Evolutionary conservation across 169 alveolate genomes (phyloP).

Genomic region (Eimeria zaria): DNA sequence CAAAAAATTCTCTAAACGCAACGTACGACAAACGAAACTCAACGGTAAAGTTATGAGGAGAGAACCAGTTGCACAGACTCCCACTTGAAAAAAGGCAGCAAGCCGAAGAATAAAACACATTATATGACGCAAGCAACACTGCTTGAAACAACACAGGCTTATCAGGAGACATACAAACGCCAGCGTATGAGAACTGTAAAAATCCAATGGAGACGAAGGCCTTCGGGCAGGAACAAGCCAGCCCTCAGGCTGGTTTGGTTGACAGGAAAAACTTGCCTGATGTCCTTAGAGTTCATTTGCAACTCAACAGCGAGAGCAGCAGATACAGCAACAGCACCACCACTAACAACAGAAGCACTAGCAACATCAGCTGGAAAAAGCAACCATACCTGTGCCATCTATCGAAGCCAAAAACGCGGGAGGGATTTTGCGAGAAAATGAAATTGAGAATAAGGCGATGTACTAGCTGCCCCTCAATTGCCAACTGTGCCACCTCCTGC

Average conservation of each 20-base stretch:
- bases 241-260: too few relatives aligned
- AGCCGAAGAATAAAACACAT: background rate
- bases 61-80: background rate
- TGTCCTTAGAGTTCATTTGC: too few relatives aligned
- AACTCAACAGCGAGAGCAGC: background rate
- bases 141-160: background rate
- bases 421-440: conserved; percentile 27
- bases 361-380: background rate
- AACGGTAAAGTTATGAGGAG: background rate
- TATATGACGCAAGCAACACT: background rate
- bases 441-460: conserved; percentile 40
- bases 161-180: background rate
- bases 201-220: background rate
- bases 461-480: conserved; percentile 54
- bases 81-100: background rate
- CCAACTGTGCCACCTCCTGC: conserved; percentile 52
- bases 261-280: too few relatives aligned
- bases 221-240: background rate
- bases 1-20: conserved; percentile 52
- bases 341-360: background rate
- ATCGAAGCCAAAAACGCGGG: conserved; percentile 72
- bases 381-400: conserved; percentile 70
- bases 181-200: background rate
- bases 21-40: background rate
- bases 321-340: background rate